Conservation (phyloP, 1,284 basidiomycete genomes). For the Tranzscheliella williamsii region DNA sequence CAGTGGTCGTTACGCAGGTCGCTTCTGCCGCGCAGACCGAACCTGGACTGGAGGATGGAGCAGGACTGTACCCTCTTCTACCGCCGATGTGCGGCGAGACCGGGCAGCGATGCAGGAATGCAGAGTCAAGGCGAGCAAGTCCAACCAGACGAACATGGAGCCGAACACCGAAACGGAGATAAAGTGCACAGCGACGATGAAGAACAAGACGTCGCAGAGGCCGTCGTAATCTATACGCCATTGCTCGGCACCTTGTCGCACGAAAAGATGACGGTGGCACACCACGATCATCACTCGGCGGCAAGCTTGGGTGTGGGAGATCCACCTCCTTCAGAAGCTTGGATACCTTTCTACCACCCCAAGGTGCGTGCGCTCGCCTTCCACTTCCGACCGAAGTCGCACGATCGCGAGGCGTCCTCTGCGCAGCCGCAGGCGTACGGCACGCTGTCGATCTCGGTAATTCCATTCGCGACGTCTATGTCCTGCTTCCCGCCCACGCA, state of each 20-base stretch:
- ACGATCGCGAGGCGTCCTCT: background rate
- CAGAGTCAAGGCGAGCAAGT: background rate
- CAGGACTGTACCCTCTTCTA: constrained; percentile 35
- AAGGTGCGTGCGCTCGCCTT: constrained; percentile 52
- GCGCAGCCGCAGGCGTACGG: constrained; percentile 3
- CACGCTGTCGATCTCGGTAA: constrained; percentile 66
- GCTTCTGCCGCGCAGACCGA: constrained; percentile 32
- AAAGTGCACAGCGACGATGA: constrained; percentile 1
- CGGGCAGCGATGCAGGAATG: background rate
- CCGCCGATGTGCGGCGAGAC: background rate
- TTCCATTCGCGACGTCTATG: constrained; percentile 51
- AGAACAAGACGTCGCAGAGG: constrained; percentile 18
- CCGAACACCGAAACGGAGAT: background rate
- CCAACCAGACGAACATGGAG: no score
- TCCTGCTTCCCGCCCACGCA: constrained; percentile 52
- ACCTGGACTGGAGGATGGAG: constrained; percentile 33
- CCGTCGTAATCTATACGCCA: constrained; percentile 32
- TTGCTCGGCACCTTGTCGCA: constrained; percentile 6
- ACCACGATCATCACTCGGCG: background rate
- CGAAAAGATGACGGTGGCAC: constrained; percentile 8
- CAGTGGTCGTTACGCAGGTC: constrained; percentile 19
- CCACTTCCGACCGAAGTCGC: constrained; percentile 13
- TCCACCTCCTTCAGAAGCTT: constrained; percentile 4
- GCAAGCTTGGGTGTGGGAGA: no score
- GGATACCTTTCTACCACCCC: constrained; percentile 58